These are phyloP conservation scores for Spergularia marina DNA, from an alignment of 148 eudicot genomes.

Conservation along the genomic window DNA sequence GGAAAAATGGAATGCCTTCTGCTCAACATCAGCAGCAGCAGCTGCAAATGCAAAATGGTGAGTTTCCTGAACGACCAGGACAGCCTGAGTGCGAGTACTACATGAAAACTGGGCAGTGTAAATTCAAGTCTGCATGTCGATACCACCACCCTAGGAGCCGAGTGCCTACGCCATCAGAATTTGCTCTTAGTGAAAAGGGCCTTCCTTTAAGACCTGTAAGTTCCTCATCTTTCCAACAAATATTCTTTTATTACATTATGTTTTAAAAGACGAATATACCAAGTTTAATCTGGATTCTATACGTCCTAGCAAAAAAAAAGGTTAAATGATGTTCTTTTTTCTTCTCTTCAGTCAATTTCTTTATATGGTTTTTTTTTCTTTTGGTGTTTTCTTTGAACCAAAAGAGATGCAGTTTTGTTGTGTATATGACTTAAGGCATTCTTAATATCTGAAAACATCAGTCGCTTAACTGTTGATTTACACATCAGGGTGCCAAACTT, in stretches of 20 bases:
- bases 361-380: not conserved
- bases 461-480: not conserved
- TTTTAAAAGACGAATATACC: too few species aligned
- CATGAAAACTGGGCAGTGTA: constrained; percentile 59
- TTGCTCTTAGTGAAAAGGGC: constrained; percentile 37
- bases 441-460: not conserved
- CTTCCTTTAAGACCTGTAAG: constrained; percentile 62
- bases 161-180: constrained; percentile 18
- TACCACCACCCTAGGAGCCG: constrained; percentile 55
- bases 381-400: not conserved
- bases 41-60: constrained; percentile 35
- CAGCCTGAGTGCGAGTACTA: constrained; percentile 52
- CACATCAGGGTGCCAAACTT: constrained; percentile 48
- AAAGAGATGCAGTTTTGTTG: not conserved
- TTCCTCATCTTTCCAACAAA: not conserved
- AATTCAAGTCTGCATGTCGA: constrained; percentile 45
- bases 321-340: too few species aligned
- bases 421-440: not conserved
- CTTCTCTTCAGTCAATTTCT: too few species aligned
- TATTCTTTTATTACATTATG: not conserved
- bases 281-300: too few species aligned
- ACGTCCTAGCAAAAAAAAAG: too few species aligned
- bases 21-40: constrained; percentile 22
- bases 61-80: constrained; percentile 63
- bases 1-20: constrained; percentile 22